Conservation (phyloP, 371 early-diverging fungal species). For the Mucor irregularis region DNA sequence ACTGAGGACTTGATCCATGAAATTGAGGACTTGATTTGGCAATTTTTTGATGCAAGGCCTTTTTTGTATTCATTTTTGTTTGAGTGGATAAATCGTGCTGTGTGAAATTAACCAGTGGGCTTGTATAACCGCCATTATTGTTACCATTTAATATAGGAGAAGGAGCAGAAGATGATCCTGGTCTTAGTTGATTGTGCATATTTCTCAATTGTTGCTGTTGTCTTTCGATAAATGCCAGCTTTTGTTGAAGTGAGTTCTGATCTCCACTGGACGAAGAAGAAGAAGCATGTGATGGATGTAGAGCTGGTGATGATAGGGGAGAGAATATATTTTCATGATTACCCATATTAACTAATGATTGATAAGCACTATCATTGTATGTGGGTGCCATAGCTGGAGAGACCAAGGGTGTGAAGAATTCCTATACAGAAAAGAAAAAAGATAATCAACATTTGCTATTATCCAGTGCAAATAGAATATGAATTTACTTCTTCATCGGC, state of each 20-base stretch:
- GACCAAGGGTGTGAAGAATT: conserved; percentile 68
- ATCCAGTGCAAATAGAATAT: background rate
- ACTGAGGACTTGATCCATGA: no score
- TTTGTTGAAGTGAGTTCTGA: conserved; percentile 31
- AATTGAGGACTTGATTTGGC: conserved; percentile 20
- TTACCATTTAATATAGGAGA: background rate
- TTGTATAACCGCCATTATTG: conserved; percentile 6
- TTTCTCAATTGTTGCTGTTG: conserved; percentile 52
- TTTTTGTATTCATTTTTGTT: conserved; percentile 8
- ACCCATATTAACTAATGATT: conserved; percentile 33
- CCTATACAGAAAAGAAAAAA: conserved; percentile 29
- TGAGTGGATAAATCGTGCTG: no score
- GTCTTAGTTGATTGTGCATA: conserved; percentile 28
- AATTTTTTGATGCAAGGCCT: conserved; percentile 11
- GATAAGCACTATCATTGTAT: conserved; percentile 42
- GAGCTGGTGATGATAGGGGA: conserved; percentile 72
- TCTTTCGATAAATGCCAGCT: conserved; percentile 46
- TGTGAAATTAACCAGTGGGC: conserved; percentile 3
- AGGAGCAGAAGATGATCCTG: background rate
- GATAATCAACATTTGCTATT: background rate
- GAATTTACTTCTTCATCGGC: conserved; percentile 45
- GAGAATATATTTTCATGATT: conserved; percentile 48
- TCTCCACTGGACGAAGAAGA: conserved; percentile 24
- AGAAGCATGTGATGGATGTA: conserved; percentile 45
- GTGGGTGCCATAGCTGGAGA: conserved; percentile 76